Conservation (phyloP, 192 early-diverging fungal genomes). For the Umbelopsis vinacea region DNA sequence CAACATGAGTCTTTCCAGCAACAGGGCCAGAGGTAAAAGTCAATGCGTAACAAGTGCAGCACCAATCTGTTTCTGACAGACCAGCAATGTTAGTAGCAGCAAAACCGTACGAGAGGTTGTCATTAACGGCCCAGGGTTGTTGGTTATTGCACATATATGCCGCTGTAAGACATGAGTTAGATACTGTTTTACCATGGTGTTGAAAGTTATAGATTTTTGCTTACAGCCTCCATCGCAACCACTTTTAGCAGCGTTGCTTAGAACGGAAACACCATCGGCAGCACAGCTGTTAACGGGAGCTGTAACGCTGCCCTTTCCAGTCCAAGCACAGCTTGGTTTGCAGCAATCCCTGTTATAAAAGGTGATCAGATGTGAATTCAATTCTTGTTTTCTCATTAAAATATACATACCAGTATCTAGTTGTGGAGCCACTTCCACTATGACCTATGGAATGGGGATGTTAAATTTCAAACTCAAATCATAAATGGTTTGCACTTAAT, state of each 20-base stretch:
- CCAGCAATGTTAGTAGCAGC: slow-evolving; percentile 33
- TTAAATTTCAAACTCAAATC: background rate
- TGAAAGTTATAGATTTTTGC: background rate
- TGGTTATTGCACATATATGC: slow-evolving; percentile 35
- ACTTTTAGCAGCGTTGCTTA: slow-evolving; percentile 14
- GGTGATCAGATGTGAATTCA: background rate
- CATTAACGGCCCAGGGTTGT: slow-evolving; percentile 30
- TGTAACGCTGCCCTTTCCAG: slow-evolving; percentile 27
- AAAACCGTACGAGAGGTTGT: slow-evolving; percentile 34
- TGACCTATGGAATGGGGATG: background rate
- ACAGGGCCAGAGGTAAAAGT: slow-evolving; percentile 29
- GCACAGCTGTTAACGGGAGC: slow-evolving; percentile 28
- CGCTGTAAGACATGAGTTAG: background rate
- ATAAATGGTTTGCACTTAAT: background rate
- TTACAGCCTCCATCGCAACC: slow-evolving; percentile 27
- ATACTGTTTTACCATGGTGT: background rate
- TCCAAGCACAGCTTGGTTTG: slow-evolving; percentile 29
- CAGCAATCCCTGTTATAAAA: slow-evolving; percentile 26
- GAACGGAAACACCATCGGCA: slow-evolving; percentile 20
- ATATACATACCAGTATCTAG: background rate
- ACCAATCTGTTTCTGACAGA: slow-evolving; percentile 21
- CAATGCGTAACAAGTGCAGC: slow-evolving; percentile 31
- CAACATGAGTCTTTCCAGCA: slow-evolving; percentile 29
- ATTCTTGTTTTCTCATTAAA: background rate
- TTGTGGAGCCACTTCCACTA: background rate